phyloP scores from a whole-genome alignment of 768 basidiomycete genomes.

The Tylopilus sp. region DNA sequence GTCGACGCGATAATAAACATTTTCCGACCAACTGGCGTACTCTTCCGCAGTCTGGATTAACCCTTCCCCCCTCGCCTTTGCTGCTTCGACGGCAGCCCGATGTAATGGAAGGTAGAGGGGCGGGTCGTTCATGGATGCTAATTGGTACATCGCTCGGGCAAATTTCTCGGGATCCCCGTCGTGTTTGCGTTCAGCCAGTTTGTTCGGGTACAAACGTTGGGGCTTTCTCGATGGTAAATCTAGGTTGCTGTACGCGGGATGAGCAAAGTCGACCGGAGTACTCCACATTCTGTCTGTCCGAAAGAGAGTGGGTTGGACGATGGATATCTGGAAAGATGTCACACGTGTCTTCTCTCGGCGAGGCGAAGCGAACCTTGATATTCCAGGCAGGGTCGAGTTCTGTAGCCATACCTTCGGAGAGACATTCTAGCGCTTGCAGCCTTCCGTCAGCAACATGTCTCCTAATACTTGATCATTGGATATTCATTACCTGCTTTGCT shows the following conservation, averaged over 20 bases:
- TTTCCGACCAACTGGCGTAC: constrained; percentile 28
- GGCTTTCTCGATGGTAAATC: constrained; percentile 14
- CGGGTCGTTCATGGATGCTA: constrained; percentile 22
- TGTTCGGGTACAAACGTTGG: constrained; percentile 10
- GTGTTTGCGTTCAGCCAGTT: neutral
- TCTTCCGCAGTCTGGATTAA: constrained; percentile 22
- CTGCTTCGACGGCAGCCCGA: constrained; percentile 19
- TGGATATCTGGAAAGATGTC: constrained; percentile 16
- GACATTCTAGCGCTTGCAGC: constrained; percentile 36
- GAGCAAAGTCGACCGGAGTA: constrained; percentile 6
- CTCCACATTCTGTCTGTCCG: constrained; percentile 12
- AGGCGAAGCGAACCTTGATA: constrained; percentile 37
- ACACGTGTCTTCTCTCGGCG: neutral
- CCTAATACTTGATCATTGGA: neutral
- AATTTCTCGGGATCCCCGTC: constrained; percentile 25
- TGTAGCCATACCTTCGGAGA: constrained; percentile 35
- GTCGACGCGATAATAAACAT: constrained; percentile 17
- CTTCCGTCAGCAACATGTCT: neutral
- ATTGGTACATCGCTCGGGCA: constrained; percentile 15
- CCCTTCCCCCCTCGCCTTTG: constrained; percentile 20
- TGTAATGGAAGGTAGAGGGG: constrained; percentile 27
- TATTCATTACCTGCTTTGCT: constrained; percentile 26
- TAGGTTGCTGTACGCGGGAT: constrained; percentile 20
- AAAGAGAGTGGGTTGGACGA: constrained; percentile 25
- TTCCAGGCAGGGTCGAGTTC: constrained; percentile 48